A percentile compares a stretch with the other conserved stretches of the same genome.
Conservation (phyloP, 2,329 filamentous ascomycete species). For the Aspergillus vadensis region DNA sequence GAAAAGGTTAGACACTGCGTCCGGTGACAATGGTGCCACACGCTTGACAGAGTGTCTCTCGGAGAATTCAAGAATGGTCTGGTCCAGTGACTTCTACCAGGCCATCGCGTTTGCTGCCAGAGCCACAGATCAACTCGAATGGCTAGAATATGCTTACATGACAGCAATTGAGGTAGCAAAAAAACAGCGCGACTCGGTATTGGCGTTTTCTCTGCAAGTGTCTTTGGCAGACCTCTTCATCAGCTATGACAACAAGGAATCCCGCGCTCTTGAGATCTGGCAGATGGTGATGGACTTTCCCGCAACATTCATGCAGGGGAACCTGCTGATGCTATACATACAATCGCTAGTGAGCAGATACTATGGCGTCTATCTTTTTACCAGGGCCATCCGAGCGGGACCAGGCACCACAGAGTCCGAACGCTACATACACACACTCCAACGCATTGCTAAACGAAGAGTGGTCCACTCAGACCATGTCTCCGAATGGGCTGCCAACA, state of each 20-base stretch:
- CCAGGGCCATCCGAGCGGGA: not conserved
- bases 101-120: not conserved
- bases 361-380: not conserved
- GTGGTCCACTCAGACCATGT: not conserved
- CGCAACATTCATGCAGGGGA: not conserved
- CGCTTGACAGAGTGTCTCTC: not conserved
- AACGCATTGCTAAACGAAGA: not conserved
- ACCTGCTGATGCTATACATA: not conserved
- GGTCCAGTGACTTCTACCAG: not conserved
- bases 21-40: not conserved
- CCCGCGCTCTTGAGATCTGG: not conserved
- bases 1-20: not conserved
- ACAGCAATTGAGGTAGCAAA: not conserved
- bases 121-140: not conserved
- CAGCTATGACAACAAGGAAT: not conserved
- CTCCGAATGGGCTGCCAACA: not conserved
- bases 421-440: not conserved
- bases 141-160: not conserved
- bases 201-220: not conserved
- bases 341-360: not conserved
- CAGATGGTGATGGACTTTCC: constrained; percentile 1
- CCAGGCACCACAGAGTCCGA: not conserved
- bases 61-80: not conserved
- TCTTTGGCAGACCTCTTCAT: not conserved
- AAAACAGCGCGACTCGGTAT: not conserved